Evolutionary conservation across 2,329 filamentous ascomycete genomes (phyloP).

Genomic region (Decorospora gaudefroyi): DNA sequence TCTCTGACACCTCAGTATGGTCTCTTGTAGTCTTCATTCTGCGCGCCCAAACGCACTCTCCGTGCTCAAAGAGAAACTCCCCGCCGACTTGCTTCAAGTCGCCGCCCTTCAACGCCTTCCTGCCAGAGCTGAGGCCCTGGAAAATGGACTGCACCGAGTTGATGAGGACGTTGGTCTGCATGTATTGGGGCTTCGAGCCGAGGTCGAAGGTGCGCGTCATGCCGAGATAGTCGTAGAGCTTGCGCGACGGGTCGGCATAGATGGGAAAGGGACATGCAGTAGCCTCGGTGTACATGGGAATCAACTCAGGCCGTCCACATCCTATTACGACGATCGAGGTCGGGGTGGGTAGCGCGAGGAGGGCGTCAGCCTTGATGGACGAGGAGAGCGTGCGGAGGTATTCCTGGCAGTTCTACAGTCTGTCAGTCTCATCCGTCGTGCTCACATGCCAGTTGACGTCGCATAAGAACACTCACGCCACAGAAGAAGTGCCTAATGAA

Average conservation of each 20-base stretch:
- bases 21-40: constrained; percentile 79
- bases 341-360: constrained; percentile 55
- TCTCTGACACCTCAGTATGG: constrained; percentile 71
- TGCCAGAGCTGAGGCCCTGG: constrained; percentile 64
- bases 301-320: constrained; percentile 70
- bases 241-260: constrained; percentile 72
- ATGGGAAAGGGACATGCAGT: constrained; percentile 73
- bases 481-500: constrained; percentile 83
- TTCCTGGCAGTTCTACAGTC: constrained; percentile 71
- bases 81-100: constrained; percentile 72
- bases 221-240: constrained; percentile 68
- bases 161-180: constrained; percentile 57
- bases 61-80: constrained; percentile 77
- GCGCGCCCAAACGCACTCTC: constrained; percentile 76
- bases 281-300: constrained; percentile 66
- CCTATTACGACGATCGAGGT: constrained; percentile 73
- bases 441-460: too few relatives aligned
- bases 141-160: constrained; percentile 59
- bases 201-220: constrained; percentile 68
- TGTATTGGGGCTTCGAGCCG: constrained; percentile 68
- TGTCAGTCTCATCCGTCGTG: constrained; percentile 1
- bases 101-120: constrained; percentile 66
- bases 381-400: constrained; percentile 67
- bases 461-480: constrained; percentile 60
- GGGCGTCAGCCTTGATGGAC: constrained; percentile 55